phyloP scores from a whole-genome alignment of 2,329 filamentous ascomycete species.

The Ophiostoma pallidulum region DNA sequence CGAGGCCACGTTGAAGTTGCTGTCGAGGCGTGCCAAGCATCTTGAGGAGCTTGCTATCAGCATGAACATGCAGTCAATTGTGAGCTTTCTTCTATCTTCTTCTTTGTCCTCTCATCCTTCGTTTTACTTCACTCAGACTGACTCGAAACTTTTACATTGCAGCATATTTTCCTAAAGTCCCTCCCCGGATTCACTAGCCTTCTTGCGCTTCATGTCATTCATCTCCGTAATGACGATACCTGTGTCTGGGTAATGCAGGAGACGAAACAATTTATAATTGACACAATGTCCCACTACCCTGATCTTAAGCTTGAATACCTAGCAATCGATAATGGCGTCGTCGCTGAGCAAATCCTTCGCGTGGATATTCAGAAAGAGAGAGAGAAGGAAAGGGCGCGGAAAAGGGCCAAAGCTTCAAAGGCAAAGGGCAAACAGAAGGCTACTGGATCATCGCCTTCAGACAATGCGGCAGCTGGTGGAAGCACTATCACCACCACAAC shows the following conservation, averaged over 20 bases:
- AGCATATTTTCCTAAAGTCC: constrained; percentile 51
- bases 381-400: constrained; percentile 23
- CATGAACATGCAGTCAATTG: constrained; percentile 44
- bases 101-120: not conserved
- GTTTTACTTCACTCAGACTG: too few species aligned
- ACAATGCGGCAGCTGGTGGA: too few species aligned
- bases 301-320: constrained; percentile 49
- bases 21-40: constrained; percentile 39
- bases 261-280: constrained; percentile 48
- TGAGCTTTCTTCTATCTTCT: constrained; percentile 30
- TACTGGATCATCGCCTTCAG: too few species aligned
- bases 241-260: constrained; percentile 49
- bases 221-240: constrained; percentile 45
- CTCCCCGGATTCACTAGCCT: constrained; percentile 43
- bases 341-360: constrained; percentile 40
- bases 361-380: constrained; percentile 17
- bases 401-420: constrained; percentile 16
- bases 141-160: not conserved
- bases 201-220: constrained; percentile 45
- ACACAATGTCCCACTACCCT: constrained; percentile 47
- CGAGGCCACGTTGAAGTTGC: constrained; percentile 42
- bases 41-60: constrained; percentile 48
- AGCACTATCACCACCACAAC: constrained; percentile 6
- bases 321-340: constrained; percentile 41
- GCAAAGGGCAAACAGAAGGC: constrained; percentile 28